Evolutionary conservation across 768 basidiomycete genomes (phyloP).

Genomic region (Tricholoma matsutake): DNA sequence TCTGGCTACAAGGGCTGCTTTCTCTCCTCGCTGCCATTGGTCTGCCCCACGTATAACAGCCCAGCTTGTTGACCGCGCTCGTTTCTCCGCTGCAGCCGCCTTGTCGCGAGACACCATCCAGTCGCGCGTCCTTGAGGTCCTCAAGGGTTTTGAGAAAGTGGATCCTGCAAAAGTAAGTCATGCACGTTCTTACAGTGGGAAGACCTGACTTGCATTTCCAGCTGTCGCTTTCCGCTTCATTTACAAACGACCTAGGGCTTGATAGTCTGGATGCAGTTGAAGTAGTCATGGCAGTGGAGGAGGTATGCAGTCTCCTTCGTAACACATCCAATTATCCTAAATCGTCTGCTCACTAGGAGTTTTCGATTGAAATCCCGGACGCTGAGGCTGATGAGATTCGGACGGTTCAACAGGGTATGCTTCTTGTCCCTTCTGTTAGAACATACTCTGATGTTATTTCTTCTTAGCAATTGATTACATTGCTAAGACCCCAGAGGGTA

Average conservation of each 20-base stretch:
- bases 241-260: conserved; percentile 81
- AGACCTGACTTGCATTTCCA: conserved; percentile 7
- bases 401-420: conserved; percentile 85
- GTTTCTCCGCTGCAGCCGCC: conserved; percentile 65
- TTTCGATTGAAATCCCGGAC: conserved; percentile 97
- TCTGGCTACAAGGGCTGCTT: conserved; percentile 43
- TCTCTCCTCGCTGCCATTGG: conserved; percentile 41
- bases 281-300: conserved; percentile 98
- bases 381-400: conserved; percentile 93
- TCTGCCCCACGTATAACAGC: conserved; percentile 31
- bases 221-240: conserved; percentile 38
- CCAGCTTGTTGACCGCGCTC: conserved; percentile 41
- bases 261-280: conserved; percentile 98
- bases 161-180: conserved; percentile 61
- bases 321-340: conserved; percentile 2
- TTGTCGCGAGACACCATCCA: conserved; percentile 69
- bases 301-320: conserved; percentile 41
- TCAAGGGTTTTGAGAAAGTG: conserved; percentile 90
- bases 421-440: conserved; percentile 5
- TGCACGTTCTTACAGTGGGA: neutral
- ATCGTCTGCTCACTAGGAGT: conserved; percentile 59
- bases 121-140: conserved; percentile 72
- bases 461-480: conserved; percentile 89
- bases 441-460: conserved; percentile 13
- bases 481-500: conserved; percentile 88